Conservation (phyloP, 371 early-diverging fungal genomes). For the Rhizopus sp. region DNA sequence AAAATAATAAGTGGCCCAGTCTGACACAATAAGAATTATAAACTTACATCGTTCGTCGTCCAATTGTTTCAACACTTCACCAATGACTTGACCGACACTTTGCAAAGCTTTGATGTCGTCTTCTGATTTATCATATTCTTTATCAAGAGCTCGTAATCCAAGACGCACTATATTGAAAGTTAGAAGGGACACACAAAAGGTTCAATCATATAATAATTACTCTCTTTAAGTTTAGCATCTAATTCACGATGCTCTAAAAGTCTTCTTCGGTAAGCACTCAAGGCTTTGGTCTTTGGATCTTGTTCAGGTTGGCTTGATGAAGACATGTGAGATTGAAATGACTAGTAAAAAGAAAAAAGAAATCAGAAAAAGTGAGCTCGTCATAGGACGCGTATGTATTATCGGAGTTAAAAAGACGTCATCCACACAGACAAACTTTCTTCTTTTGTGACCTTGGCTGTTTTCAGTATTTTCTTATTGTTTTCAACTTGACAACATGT, state of each 20-base stretch:
- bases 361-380: conserved; percentile 4
- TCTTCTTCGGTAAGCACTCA: conserved; percentile 83
- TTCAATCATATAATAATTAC: conserved; percentile 50
- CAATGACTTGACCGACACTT: conserved; percentile 99
- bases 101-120: conserved; percentile 98
- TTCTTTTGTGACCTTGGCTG: no score
- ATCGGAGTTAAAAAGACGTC: no score
- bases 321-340: conserved; percentile 21
- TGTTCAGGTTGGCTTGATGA: conserved; percentile 39
- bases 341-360: conserved; percentile 5
- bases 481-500: no score
- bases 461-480: no score
- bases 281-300: conserved; percentile 66
- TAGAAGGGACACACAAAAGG: neutral
- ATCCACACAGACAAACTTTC: no score
- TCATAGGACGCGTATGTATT: conserved; percentile 13
- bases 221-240: conserved; percentile 93
- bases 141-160: conserved; percentile 81
- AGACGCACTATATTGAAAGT: conserved; percentile 73
- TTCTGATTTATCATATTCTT: conserved; percentile 95
- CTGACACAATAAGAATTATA: neutral
- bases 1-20: neutral
- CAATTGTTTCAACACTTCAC: conserved; percentile 98
- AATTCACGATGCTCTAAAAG: conserved; percentile 92
- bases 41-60: conserved; percentile 94